phyloP scores from a whole-genome alignment of 805 yeast species.

The Kluyveromyces nonfermentans region DNA sequence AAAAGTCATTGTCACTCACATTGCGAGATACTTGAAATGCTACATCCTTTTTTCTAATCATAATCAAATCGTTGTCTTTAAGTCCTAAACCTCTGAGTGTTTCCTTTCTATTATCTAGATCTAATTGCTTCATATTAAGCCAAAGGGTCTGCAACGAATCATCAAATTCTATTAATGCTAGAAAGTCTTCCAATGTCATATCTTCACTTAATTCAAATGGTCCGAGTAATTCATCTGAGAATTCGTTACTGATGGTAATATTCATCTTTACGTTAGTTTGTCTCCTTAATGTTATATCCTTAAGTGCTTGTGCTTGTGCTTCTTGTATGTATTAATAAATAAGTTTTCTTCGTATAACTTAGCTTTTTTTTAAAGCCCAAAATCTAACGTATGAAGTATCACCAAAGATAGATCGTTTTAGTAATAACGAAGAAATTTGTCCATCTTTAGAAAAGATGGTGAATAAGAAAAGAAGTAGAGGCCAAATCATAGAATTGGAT shows the following conservation, averaged over 20 bases:
- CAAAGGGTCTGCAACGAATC: conserved; percentile 39
- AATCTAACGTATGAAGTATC: neutral
- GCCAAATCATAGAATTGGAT: conserved; percentile 15
- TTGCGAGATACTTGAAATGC: neutral
- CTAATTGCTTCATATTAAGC: conserved; percentile 37
- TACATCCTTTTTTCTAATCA: conserved; percentile 27
- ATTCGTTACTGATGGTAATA: conserved; percentile 41
- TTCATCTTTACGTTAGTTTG: conserved; percentile 33
- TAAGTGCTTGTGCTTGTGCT: neutral
- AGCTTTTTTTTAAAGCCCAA: neutral
- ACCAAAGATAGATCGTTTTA: too few species aligned
- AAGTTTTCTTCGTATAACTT: too few species aligned
- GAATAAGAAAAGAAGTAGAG: conserved; percentile 6
- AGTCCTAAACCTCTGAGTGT: conserved; percentile 41
- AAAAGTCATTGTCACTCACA: neutral
- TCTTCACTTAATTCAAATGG: conserved; percentile 56
- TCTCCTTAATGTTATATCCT: too few species aligned
- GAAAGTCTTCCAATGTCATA: conserved; percentile 55
- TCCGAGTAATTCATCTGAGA: conserved; percentile 38
- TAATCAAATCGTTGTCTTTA: conserved; percentile 50
- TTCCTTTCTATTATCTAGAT: conserved; percentile 15
- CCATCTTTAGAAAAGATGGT: neutral
- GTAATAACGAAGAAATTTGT: too few species aligned
- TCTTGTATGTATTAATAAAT: too few species aligned
- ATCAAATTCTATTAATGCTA: conserved; percentile 66